Evolutionary conservation across 495 filamentous ascomycete species (phyloP).

Genomic region (Parmelia sp.): DNA sequence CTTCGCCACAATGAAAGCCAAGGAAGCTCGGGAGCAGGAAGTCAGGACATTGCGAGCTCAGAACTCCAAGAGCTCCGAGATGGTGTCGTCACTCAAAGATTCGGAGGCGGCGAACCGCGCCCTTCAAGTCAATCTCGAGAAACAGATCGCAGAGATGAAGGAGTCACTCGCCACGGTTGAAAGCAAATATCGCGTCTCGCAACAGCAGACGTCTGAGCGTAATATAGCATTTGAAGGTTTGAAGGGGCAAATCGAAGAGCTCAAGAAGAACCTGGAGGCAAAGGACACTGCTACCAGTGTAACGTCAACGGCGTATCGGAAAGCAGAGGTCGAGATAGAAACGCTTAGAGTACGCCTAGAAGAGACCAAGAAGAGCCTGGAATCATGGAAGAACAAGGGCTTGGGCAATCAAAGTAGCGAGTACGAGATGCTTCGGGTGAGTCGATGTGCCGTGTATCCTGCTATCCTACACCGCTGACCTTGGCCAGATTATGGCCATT

Average conservation of each 20-base stretch:
- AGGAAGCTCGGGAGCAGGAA: slow-evolving; percentile 72
- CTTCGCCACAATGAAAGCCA: slow-evolving; percentile 88
- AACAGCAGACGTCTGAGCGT: slow-evolving; percentile 63
- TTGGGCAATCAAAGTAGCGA: slow-evolving; percentile 73
- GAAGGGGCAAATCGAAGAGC: slow-evolving; percentile 68
- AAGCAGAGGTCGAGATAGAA: slow-evolving; percentile 68
- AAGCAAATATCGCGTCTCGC: slow-evolving; percentile 61
- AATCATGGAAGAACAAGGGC: slow-evolving; percentile 74
- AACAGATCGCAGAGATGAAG: slow-evolving; percentile 75
- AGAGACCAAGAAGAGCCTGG: slow-evolving; percentile 67
- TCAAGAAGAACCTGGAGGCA: slow-evolving; percentile 60
- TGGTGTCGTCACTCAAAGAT: slow-evolving; percentile 88
- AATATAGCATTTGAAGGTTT: slow-evolving; percentile 60
- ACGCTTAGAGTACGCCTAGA: slow-evolving; percentile 64
- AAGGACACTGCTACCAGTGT: slow-evolving; percentile 60
- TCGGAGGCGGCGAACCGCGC: slow-evolving; percentile 56
- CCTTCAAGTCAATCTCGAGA: slow-evolving; percentile 77
- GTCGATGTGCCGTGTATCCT: slow-evolving; percentile 31
- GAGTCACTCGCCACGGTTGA: slow-evolving; percentile 62
- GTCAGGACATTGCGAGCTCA: slow-evolving; percentile 70
- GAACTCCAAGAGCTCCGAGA: slow-evolving; percentile 85
- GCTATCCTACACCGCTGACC: slow-evolving; percentile 4
- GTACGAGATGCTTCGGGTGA: slow-evolving; percentile 76
- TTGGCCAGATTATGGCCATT: slow-evolving; percentile 65
- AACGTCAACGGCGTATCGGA: slow-evolving; percentile 55